phyloP scores from a whole-genome alignment of 345 rosid genomes.

The Nephelium lappaceum region DNA sequence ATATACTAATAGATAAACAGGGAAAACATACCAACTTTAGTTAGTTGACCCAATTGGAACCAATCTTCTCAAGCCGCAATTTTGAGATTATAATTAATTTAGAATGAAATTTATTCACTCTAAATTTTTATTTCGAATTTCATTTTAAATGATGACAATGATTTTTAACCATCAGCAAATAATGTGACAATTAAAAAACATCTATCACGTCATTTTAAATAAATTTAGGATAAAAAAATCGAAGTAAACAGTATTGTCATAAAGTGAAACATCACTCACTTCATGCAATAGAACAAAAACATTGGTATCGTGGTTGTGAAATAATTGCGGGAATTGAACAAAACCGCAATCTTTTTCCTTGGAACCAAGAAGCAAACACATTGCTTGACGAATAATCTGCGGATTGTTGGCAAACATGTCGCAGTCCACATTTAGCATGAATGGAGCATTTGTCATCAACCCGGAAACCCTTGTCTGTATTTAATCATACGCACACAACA shows the following conservation, averaged over 20 bases:
- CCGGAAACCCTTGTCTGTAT: slow-evolving; percentile 71
- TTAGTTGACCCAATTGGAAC: neutral
- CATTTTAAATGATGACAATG: too few relatives aligned
- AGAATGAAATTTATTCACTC: too few relatives aligned
- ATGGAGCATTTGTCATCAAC: slow-evolving; percentile 71
- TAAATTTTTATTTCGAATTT: too few relatives aligned
- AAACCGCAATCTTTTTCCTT: slow-evolving; percentile 37
- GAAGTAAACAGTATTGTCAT: too few relatives aligned
- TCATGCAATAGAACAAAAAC: slow-evolving; percentile 20
- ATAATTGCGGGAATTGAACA: slow-evolving; percentile 58
- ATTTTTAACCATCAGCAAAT: too few relatives aligned
- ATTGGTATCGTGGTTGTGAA: slow-evolving; percentile 41
- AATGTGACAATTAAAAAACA: too few relatives aligned
- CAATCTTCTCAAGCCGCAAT: neutral
- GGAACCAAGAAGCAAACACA: slow-evolving; percentile 47
- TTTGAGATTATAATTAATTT: too few relatives aligned
- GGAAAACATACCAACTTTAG: neutral
- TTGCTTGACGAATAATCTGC: slow-evolving; percentile 46
- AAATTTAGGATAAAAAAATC: too few relatives aligned
- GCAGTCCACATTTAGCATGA: slow-evolving; percentile 79
- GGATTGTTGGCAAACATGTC: slow-evolving; percentile 73
- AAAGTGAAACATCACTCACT: slow-evolving; percentile 16
- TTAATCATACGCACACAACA: neutral
- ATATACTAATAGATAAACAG: slow-evolving; percentile 22
- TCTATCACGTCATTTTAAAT: too few relatives aligned